Percentiles rank a stretch among this genome's conserved stretches.
Evolutionary conservation across 306 rosid genomes (phyloP).

Genomic region (Sicyos baderoa): DNA sequence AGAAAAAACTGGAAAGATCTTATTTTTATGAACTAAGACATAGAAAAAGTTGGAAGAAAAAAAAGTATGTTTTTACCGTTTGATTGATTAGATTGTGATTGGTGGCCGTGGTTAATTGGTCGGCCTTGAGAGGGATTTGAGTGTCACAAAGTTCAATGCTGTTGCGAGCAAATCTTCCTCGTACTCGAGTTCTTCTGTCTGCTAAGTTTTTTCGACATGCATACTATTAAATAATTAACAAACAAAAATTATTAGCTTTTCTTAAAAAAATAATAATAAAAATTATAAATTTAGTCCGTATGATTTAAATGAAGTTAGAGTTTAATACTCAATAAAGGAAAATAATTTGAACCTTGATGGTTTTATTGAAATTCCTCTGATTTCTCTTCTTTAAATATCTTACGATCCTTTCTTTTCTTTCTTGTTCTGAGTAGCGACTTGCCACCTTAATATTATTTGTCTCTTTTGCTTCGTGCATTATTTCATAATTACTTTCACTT

Average conservation of each 20-base stretch:
- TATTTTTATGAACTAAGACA: no score
- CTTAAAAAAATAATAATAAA: no score
- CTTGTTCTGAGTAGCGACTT: conserved; percentile 14
- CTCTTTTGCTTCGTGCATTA: conserved; percentile 36
- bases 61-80: neutral
- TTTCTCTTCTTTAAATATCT: conserved; percentile 18
- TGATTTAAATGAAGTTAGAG: no score
- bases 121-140: conserved; percentile 21
- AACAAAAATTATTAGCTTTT: neutral
- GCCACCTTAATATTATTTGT: conserved; percentile 49
- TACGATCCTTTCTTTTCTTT: conserved; percentile 1
- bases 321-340: no score
- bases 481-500: neutral
- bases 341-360: conserved; percentile 23
- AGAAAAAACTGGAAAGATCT: no score
- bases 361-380: conserved; percentile 19
- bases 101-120: neutral
- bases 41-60: neutral
- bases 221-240: conserved; percentile 36
- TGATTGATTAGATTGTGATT: neutral
- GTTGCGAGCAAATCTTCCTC: conserved; percentile 95
- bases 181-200: conserved; percentile 80
- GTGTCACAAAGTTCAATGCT: conserved; percentile 47
- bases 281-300: no score
- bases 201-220: conserved; percentile 97